These are phyloP conservation scores for Lignosus rhinocerotis DNA, from an alignment of 1,284 basidiomycete genomes.

Conservation along the genomic window DNA sequence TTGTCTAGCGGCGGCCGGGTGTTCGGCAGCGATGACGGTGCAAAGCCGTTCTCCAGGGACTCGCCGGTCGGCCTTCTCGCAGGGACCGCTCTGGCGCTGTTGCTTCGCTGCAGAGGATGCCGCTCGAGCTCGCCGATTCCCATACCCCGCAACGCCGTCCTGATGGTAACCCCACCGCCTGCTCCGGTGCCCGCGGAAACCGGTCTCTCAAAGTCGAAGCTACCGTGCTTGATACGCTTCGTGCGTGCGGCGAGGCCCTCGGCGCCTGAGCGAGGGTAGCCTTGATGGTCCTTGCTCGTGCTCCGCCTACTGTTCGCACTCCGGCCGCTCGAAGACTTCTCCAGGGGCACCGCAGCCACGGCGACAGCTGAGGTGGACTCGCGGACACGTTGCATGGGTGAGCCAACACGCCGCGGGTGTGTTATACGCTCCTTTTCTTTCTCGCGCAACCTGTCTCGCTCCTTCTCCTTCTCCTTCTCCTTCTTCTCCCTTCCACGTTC, in stretches of 20 bases:
- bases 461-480: constrained; percentile 25
- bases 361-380: constrained; percentile 24
- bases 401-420: constrained; percentile 33
- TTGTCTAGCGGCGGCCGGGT: constrained; percentile 8
- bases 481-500: constrained; percentile 17
- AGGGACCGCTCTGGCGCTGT: constrained; percentile 17
- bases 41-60: constrained; percentile 3
- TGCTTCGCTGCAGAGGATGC: constrained; percentile 21
- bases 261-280: constrained; percentile 11
- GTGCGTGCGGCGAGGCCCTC: constrained; percentile 25
- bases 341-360: constrained; percentile 25
- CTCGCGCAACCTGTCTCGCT: constrained; percentile 22
- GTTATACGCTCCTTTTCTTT: constrained; percentile 31
- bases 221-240: constrained; percentile 55
- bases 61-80: constrained; percentile 13
- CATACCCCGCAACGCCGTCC: constrained; percentile 25
- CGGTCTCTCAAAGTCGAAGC: constrained; percentile 71
- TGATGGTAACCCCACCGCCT: constrained; percentile 21
- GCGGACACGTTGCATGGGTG: constrained; percentile 28
- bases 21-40: constrained; percentile 5
- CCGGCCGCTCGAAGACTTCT: constrained; percentile 30
- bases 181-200: constrained; percentile 22
- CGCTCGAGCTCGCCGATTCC: constrained; percentile 15
- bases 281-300: constrained; percentile 26
- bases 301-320: constrained; percentile 30